Conservation (phyloP, 2,329 filamentous ascomycete genomes). For the Xylariaceae sp. region DNA sequence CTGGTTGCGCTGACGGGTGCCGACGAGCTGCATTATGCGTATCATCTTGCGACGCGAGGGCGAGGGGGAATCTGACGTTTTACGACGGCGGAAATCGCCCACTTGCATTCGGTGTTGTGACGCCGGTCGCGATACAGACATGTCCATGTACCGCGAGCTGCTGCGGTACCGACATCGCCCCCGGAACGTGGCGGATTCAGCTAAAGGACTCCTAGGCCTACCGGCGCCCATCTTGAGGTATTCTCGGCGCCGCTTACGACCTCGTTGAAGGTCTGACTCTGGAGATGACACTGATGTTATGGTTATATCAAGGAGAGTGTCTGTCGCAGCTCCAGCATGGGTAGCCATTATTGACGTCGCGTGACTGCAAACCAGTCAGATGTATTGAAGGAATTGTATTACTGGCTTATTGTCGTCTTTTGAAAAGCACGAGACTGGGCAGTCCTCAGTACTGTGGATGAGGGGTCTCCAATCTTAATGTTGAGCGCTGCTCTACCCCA, state of each 20-base stretch:
- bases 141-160: constrained; percentile 31
- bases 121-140: constrained; percentile 20
- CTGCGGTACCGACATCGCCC: constrained; percentile 41
- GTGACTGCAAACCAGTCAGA: neutral
- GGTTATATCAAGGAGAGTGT: constrained; percentile 27
- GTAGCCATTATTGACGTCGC: constrained; percentile 24
- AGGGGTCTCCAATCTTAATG: neutral
- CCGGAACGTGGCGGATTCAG: constrained; percentile 39
- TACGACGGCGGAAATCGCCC: constrained; percentile 25
- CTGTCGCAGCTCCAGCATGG: constrained; percentile 19
- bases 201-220: constrained; percentile 32
- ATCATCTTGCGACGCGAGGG: constrained; percentile 42
- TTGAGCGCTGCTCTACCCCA: neutral
- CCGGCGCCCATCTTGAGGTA: constrained; percentile 27
- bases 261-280: constrained; percentile 36
- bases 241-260: constrained; percentile 37
- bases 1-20: constrained; percentile 41
- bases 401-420: neutral
- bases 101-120: constrained; percentile 11
- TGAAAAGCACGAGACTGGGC: neutral
- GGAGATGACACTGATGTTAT: constrained; percentile 28
- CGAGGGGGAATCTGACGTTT: constrained; percentile 33
- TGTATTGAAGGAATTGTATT: neutral
- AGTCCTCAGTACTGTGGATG: neutral
- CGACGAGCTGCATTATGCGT: constrained; percentile 36